Evolutionary conservation across 2,329 filamentous ascomycete species (phyloP).

Genomic region (Colletotrichum lentis): DNA sequence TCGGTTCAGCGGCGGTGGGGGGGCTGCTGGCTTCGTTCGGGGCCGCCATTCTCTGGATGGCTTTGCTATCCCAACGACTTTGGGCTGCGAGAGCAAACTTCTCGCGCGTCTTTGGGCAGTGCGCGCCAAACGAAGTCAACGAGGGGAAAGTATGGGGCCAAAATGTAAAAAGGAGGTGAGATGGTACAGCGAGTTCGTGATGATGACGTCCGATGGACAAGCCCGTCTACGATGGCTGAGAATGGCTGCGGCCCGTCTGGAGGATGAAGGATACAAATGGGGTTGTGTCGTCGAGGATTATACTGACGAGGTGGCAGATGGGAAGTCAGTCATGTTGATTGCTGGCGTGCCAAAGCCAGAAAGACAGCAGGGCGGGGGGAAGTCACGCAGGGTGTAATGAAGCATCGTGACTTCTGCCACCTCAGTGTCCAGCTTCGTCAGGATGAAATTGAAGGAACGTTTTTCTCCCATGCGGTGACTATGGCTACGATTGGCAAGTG

Average conservation of each 20-base stretch:
- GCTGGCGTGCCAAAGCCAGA: neutral
- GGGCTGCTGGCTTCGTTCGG: neutral
- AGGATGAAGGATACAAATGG: neutral
- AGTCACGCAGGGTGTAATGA: neutral
- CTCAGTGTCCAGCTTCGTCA: too few relatives aligned
- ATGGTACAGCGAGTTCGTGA: too few relatives aligned
- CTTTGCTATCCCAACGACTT: neutral
- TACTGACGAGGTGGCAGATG: neutral
- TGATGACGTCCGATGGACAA: neutral
- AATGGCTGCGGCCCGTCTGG: neutral
- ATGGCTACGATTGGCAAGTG: neutral
- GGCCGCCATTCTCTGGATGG: neutral
- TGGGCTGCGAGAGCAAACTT: neutral
- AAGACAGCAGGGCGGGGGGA: neutral
- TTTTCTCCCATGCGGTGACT: neutral
- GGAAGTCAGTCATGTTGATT: neutral
- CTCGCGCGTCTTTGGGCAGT: neutral
- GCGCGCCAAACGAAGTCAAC: too few relatives aligned
- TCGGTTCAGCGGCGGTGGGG: constrained; percentile 5
- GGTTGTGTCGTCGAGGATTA: neutral
- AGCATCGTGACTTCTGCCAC: neutral
- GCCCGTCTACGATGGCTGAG: neutral
- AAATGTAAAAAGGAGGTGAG: neutral
- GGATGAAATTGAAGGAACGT: neutral
- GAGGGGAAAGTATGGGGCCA: too few relatives aligned